A percentile compares a stretch with the other conserved stretches of the same genome.
phyloP scores from a whole-genome alignment of 2,329 filamentous ascomycete genomes.

The Colletotrichum destructivum region DNA sequence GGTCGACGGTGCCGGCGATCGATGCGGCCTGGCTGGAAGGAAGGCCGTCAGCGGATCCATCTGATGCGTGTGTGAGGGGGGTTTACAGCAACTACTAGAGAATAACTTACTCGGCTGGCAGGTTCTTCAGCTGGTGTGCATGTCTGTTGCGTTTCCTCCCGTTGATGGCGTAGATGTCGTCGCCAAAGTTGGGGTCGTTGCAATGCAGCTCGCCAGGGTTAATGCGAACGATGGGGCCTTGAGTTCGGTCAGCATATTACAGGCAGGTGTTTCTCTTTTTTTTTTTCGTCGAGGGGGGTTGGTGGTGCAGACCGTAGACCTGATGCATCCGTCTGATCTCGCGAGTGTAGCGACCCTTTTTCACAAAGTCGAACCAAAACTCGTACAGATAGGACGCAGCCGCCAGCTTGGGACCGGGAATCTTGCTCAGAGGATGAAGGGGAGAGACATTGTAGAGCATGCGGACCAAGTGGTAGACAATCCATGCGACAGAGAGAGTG shows the following conservation, averaged over 20 bases:
- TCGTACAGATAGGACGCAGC: slow-evolving; percentile 44
- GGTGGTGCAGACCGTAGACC: slow-evolving; percentile 46
- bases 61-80: no score
- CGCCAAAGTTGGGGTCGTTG: slow-evolving; percentile 51
- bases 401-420: slow-evolving; percentile 46
- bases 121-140: slow-evolving; percentile 5
- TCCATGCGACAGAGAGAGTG: background rate
- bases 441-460: slow-evolving; percentile 53
- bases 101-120: background rate
- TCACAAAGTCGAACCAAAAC: slow-evolving; percentile 45
- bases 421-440: slow-evolving; percentile 40
- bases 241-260: slow-evolving; percentile 21
- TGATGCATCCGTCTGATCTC: slow-evolving; percentile 47
- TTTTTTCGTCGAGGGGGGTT: background rate
- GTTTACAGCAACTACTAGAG: no score
- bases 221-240: slow-evolving; percentile 55
- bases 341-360: slow-evolving; percentile 42
- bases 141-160: slow-evolving; percentile 32
- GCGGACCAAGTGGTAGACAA: background rate
- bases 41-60: background rate
- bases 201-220: slow-evolving; percentile 58
- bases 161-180: slow-evolving; percentile 53
- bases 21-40: background rate
- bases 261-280: background rate
- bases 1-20: slow-evolving; percentile 50